A percentile compares a stretch with the other conserved stretches of the same genome.
These are phyloP conservation scores for Flagelloscypha sp. DNA, from an alignment of 768 basidiomycete species.

Conservation along the genomic window DNA sequence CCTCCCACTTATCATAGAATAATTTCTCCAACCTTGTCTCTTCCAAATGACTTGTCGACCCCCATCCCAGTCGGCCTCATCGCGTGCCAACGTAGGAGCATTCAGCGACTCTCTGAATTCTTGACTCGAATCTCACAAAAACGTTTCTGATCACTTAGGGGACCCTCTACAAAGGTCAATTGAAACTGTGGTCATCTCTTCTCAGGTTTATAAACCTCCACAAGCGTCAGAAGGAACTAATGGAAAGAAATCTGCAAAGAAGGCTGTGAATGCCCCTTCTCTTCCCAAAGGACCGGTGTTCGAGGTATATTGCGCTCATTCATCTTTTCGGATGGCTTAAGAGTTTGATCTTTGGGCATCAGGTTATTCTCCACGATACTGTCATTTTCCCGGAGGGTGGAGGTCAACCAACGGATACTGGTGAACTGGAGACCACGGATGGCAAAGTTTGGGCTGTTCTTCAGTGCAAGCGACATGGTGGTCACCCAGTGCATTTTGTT, in stretches of 20 bases:
- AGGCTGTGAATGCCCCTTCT: constrained; percentile 42
- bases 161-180: constrained; percentile 62
- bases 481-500: constrained; percentile 70
- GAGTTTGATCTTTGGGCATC: too few species aligned
- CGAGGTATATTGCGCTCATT: too few species aligned
- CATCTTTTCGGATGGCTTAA: too few species aligned
- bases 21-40: constrained; percentile 44
- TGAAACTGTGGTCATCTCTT: constrained; percentile 47
- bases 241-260: constrained; percentile 46
- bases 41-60: constrained; percentile 41
- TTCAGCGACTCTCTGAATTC: constrained; percentile 4
- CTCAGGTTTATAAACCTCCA: constrained; percentile 36
- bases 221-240: constrained; percentile 24
- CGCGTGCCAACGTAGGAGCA: constrained; percentile 62
- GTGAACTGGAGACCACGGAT: constrained; percentile 39
- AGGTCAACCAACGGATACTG: constrained; percentile 74
- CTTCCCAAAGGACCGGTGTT: constrained; percentile 40
- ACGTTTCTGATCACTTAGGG: constrained; percentile 29
- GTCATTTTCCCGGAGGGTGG: constrained; percentile 79
- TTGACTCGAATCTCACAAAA: constrained; percentile 4
- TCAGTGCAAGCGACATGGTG: constrained; percentile 60
- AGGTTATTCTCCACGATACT: constrained; percentile 69
- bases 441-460: constrained; percentile 49
- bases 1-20: constrained; percentile 60
- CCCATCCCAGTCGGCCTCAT: constrained; percentile 69